phyloP scores from a whole-genome alignment of 768 basidiomycete species.

The Podaxis carcinomalis region DNA sequence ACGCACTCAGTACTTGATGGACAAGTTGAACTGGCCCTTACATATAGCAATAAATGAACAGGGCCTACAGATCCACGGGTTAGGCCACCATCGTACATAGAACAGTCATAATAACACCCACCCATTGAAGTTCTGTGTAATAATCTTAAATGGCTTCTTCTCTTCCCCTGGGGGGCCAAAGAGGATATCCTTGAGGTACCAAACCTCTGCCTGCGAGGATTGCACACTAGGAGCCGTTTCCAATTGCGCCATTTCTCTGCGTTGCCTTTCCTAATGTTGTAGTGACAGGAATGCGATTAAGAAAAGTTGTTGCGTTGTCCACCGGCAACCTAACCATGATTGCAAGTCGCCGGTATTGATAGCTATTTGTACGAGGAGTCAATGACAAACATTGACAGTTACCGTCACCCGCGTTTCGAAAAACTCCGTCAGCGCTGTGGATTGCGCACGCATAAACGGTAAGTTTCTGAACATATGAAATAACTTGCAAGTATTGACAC shows the following conservation, averaged over 20 bases:
- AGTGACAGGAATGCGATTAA: background rate
- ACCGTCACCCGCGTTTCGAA: background rate
- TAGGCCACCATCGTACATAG: background rate
- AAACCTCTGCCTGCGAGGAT: conserved; percentile 55
- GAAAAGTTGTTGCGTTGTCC: background rate
- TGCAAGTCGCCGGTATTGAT: background rate
- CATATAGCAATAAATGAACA: conserved; percentile 92
- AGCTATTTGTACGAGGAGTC: background rate
- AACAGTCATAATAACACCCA: conserved; percentile 29
- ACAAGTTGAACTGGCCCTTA: conserved; percentile 26
- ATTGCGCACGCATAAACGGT: background rate
- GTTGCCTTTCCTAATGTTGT: background rate
- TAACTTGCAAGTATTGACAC: background rate
- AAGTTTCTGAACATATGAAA: background rate
- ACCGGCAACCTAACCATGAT: background rate
- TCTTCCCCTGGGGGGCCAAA: conserved; percentile 35
- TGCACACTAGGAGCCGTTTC: conserved; percentile 26
- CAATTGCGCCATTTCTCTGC: background rate
- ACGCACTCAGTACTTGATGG: conserved; percentile 3
- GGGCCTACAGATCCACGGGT: conserved; percentile 44
- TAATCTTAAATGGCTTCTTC: conserved; percentile 47
- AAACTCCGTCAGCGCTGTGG: background rate
- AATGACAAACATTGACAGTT: background rate
- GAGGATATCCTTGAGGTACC: conserved; percentile 68
- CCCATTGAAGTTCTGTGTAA: conserved; percentile 86